Evolutionary conservation across 345 rosid species (phyloP).

Genomic region (Boechera stricta): DNA sequence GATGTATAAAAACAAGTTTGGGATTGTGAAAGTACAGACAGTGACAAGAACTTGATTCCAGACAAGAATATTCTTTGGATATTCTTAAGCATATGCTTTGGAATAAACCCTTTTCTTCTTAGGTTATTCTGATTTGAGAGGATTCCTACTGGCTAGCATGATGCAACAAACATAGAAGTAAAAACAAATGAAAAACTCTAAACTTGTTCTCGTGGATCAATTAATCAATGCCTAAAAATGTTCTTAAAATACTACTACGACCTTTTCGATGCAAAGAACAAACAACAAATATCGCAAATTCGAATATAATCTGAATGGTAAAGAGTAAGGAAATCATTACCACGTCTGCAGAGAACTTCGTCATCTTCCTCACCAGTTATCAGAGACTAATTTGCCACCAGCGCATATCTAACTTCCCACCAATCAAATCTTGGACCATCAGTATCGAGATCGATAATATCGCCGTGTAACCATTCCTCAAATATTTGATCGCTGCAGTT

Average conservation of each 20-base stretch:
- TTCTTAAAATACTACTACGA: conserved; percentile 6
- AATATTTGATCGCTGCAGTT: conserved; percentile 89
- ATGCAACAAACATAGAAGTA: conserved; percentile 11
- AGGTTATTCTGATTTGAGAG: conserved; percentile 15
- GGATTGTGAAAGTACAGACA: conserved; percentile 21
- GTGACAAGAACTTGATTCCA: conserved; percentile 16
- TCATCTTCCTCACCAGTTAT: conserved; percentile 69
- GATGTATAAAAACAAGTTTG: conserved; percentile 39
- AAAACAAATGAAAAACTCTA: background rate
- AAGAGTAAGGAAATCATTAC: conserved; percentile 13
- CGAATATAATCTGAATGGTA: background rate
- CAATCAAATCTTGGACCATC: conserved; percentile 70
- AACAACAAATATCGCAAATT: background rate
- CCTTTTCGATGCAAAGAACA: conserved; percentile 29
- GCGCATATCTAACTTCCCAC: conserved; percentile 77
- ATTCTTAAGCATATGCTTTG: conserved; percentile 48
- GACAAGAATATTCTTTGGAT: conserved; percentile 43
- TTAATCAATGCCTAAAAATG: conserved; percentile 26
- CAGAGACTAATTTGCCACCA: conserved; percentile 62
- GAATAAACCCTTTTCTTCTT: conserved; percentile 42
- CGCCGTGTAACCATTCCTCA: conserved; percentile 74
- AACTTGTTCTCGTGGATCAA: conserved; percentile 17
- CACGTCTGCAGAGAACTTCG: background rate
- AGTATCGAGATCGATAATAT: conserved; percentile 2
- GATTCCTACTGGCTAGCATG: conserved; percentile 34